These are phyloP conservation scores for Gossypium rotundifolium DNA, from an alignment of 345 rosid genomes.

Conservation along the genomic window DNA sequence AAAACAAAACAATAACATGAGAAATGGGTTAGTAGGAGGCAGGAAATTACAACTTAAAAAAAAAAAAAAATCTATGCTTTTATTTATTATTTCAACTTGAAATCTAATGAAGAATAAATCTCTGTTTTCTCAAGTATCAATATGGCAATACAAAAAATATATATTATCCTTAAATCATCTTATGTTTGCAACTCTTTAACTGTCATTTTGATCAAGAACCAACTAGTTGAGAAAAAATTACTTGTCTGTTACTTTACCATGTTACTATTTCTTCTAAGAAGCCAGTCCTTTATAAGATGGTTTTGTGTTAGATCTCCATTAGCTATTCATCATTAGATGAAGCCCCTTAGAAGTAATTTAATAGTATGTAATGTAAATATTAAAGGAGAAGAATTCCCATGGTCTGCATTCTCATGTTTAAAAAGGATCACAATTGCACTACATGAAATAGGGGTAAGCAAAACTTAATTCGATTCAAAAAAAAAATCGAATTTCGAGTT, in stretches of 20 bases:
- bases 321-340: constrained; percentile 1
- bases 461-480: too few relatives aligned
- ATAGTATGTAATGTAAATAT: neutral
- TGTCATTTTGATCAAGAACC: neutral
- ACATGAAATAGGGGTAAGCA: neutral
- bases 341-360: neutral
- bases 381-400: neutral
- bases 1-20: neutral
- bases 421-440: neutral
- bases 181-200: neutral
- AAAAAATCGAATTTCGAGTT: too few relatives aligned
- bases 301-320: neutral
- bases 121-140: neutral
- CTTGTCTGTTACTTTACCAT: neutral
- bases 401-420: neutral
- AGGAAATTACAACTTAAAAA: neutral
- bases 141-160: neutral
- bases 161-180: constrained; percentile 1
- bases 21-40: neutral
- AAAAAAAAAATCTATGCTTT: neutral
- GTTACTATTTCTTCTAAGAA: neutral
- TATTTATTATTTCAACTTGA: neutral
- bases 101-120: neutral
- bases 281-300: neutral
- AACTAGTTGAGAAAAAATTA: neutral